Evolutionary conservation across 129 eudicot species (phyloP).

Genomic region (Apium graveolens): DNA sequence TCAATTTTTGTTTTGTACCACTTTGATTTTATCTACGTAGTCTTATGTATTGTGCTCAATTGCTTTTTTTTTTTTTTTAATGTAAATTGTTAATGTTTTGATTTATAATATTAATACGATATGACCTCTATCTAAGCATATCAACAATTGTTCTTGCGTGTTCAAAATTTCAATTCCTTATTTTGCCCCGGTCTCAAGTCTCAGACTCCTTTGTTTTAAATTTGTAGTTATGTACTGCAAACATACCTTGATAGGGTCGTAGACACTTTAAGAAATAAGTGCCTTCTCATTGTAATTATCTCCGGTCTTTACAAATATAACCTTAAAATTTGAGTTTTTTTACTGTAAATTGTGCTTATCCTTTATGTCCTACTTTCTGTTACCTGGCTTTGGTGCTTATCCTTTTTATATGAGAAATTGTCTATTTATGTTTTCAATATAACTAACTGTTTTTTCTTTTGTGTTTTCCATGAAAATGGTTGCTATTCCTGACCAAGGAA

Average conservation of each 20-base stretch:
- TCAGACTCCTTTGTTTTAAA: background rate
- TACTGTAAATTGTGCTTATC: too few relatives aligned
- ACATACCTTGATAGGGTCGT: background rate
- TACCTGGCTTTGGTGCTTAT: background rate
- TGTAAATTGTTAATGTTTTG: too few relatives aligned
- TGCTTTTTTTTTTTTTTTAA: too few relatives aligned
- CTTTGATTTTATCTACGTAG: too few relatives aligned
- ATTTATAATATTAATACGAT: too few relatives aligned
- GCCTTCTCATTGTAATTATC: background rate
- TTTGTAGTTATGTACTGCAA: background rate
- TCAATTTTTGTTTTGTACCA: too few relatives aligned
- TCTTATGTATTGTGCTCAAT: too few relatives aligned
- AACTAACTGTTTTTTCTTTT: conserved; percentile 22
- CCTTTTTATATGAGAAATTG: background rate
- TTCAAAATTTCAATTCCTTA: background rate
- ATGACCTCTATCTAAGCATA: too few relatives aligned
- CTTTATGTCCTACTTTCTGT: background rate
- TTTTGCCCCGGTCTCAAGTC: background rate
- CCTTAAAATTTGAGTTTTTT: background rate
- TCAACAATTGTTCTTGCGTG: too few relatives aligned
- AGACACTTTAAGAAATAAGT: background rate
- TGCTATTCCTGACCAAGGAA: conserved; percentile 43
- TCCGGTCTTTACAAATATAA: background rate
- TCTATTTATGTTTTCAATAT: background rate
- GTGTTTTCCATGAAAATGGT: conserved; percentile 34